Evolutionary conservation across 2,329 filamentous ascomycete species (phyloP), one percentile per base, ranked within the genome.

Genomic region (Gaeumannomyces sp.): DNA sequence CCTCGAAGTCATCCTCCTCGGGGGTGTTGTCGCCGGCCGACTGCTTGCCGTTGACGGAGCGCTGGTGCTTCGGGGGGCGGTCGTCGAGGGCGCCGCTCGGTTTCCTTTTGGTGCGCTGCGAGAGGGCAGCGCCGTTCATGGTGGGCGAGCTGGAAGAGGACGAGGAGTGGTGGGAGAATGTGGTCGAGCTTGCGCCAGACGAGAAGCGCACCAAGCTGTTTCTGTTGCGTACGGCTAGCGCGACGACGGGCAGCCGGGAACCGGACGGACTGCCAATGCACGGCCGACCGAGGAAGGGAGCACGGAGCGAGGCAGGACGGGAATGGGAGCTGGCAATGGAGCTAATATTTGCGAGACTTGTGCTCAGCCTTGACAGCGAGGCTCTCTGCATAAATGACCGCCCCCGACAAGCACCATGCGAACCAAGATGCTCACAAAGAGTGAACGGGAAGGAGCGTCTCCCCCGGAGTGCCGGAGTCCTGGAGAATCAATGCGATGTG

Each of bases 81-180:
- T 65, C 66, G 35, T 66, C 67, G 64, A 66, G 65, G 31, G 62
- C 64, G 4, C 62, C 59, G 35, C 67, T 66, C 57, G 66, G 67
- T 66, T 72, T 72, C 57, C 72, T 71, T 69, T 73, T 73, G 27
- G 66, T 65, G 59, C 70, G 68, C 31, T 68, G 64, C 3, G 69
- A 68, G 22, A 64, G 68, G 33, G 57, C 29, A 31, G 61, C 16
- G 35, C 70, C 69, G 65, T 70, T 71, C 71, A 72, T 72, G 5
- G 59, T 64, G 62, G 63, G 19, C 33, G 35, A 25, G 28, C 19
- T 25, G 27, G 22, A 31, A 13, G 22, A 31, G 19, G 53, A 3
- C 4, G 28, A 61, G 29, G 29, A 27, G 59, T 28, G 28, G 59
- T 28, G 58, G 28, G 35, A 33, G 4, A 31, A 13, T 28, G 57